Percentiles rank a stretch among this genome's conserved stretches.
Evolutionary conservation across 1,139 yeast species (phyloP).

Genomic region (Nakaseomyces nivariensis): DNA sequence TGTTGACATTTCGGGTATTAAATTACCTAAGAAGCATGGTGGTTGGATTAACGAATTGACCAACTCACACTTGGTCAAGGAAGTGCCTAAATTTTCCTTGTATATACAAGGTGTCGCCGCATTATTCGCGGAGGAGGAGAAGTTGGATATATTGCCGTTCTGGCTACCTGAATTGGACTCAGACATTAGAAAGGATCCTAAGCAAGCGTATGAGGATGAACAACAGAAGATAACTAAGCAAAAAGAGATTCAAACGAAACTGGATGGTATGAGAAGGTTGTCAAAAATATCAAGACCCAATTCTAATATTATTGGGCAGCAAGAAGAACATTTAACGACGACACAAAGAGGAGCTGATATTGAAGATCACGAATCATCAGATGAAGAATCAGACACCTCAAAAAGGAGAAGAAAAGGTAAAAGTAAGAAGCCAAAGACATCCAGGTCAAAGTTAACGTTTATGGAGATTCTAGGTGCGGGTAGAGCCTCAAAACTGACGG

Average conservation of each 20-base stretch:
- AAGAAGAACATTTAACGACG: conserved; percentile 2
- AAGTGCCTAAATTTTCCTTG: conserved; percentile 83
- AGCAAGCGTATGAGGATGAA: conserved; percentile 57
- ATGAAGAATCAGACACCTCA: conserved; percentile 27
- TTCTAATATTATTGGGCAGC: conserved; percentile 5
- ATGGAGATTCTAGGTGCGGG: conserved; percentile 24
- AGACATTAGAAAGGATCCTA: conserved; percentile 68
- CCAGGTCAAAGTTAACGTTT: conserved; percentile 18
- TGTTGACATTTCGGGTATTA: conserved; percentile 19
- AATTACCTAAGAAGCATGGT: conserved; percentile 39
- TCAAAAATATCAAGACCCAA: conserved; percentile 10
- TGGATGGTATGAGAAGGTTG: conserved; percentile 32
- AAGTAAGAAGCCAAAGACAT: conserved; percentile 6
- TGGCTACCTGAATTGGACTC: conserved; percentile 89
- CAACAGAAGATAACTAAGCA: conserved; percentile 36
- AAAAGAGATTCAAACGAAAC: conserved; percentile 40
- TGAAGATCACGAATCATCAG: conserved; percentile 38
- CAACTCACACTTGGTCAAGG: conserved; percentile 74
- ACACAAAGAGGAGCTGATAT: conserved; percentile 33
- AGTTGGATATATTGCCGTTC: conserved; percentile 80
- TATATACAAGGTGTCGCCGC: conserved; percentile 87
- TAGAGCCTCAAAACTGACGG: conserved; percentile 33
- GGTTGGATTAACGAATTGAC: conserved; percentile 86
- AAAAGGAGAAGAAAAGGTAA: conserved; percentile 5
- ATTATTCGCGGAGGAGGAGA: conserved; percentile 71